Evolutionary conservation across 1,139 yeast species (phyloP), one percentile per base, ranked within the genome.

Genomic region (Suhomyces coccinellae): DNA sequence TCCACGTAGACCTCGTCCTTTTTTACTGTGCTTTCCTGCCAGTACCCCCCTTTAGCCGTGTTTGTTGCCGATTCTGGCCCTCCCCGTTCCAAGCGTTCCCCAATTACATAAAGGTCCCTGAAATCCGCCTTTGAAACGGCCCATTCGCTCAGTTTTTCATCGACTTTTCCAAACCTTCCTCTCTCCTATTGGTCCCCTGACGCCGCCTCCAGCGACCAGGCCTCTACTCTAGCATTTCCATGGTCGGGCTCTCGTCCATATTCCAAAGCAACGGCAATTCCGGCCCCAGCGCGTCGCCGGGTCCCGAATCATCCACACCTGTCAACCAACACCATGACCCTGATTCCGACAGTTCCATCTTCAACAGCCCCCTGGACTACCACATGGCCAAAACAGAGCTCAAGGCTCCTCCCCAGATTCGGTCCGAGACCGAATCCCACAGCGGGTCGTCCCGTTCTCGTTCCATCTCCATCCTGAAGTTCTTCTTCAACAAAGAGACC

Each of bases 391-490:
- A 26, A 9, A 33, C 16, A 30, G 49, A 31, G 13, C 45, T 50
- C 14, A 38, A 36, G 17, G 49, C 53, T 6, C 53, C 52, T 6
- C 51, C 51, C 6, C 22, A 29, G 24, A 43, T 49, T 24, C 36
- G 41, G 13, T 45, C 50, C 14, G 55, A 49, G 16, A 41, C 37
- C 3, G 46, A 41, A 30, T 40, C 47, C 34, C 32, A 29, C 17
- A 29, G 49, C 22, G 36, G 44, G 11, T 37, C 46, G 20, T 43
- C 45, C n/a, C 38, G 61, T 9, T 45, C 52, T 35, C 43, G 63
- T 24, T 55, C 61, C 33, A 57, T 58, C 13, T 55, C 60, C 33
- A 40, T 59, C 28, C 45, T 58, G 17, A 47, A 55, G 35, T 53
- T 59, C 38, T 49, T 57, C 34, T 55, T 56, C 45, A 49, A 38